Evolutionary conservation across 1,284 basidiomycete genomes (phyloP), one percentile per base, ranked within the genome.

Genomic region (Tylopilus orsonianus): DNA sequence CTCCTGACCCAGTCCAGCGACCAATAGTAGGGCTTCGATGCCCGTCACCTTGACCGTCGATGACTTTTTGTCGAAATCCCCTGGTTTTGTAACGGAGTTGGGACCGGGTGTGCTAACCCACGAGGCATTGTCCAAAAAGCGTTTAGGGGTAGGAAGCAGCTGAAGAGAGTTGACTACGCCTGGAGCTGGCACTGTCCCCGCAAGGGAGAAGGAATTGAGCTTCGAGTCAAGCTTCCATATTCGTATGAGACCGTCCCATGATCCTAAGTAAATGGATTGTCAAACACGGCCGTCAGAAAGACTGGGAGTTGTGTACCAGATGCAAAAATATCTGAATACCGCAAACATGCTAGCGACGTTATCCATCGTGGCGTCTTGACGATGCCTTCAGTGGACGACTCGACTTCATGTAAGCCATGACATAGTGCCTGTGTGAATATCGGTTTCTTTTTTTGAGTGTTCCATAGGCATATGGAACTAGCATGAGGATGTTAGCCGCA

Each of bases 361-460:
- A 99, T 85, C 92, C 94, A 97, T 33, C 96, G 77, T 7, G 97
- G 90, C 23, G 85, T 86, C 33, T 75, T 74, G 34, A 93, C 79
- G 26, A 79, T 60, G n/a, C 89, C 88, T 59, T 90, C 87, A 0
- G 83, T 83, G 50, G 84, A 80, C 6, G 85, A 88, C 6, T 75
- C 67, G 14, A 77, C 74, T 62, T 87, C 79, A 49, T 90, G 78
- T 44, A 93, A 72, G 2, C 97, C 97, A 67, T 99, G 96, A 2
- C 93, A 90, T 34, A 96, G 74, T 5, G 87, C 75, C 41, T 87
- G 78, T 0, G 85, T 91, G 68, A 89, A 97, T 41, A 97, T 73
- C 0, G 96, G 93, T 71, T 99, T 99, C 77, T 99, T 98, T 76
- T 95, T 97, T 52, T 83, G 81, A n/a, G 85, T 91, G 30, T 80